Base-by-base conservation (phyloP, 1,139 yeast genomes). In the Yamadazyma taylorii region DNA sequence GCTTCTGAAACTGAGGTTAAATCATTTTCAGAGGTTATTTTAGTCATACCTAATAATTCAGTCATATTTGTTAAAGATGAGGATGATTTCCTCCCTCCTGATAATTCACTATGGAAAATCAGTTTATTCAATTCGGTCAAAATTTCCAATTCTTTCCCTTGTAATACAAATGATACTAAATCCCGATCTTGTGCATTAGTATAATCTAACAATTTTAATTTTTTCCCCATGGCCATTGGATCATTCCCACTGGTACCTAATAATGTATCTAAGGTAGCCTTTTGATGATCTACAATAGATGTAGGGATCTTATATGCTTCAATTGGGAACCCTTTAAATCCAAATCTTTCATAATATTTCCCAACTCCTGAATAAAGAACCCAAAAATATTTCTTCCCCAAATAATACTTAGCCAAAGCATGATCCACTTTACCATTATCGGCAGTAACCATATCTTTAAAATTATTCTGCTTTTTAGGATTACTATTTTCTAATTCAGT, bases 341-440 rank as follows among this genome's bases (percentile, higher is more conserved):
- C 76, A 43, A 67, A 62, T 38, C 60, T 50, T 38, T 56, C 58
- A 41, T 69, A 70, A 33, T 52, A 65, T 9, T 46, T 50, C 7
- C 60, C 65, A 4, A 60, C 60, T 1, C 60, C 66, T 3, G 75
- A 68, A 46, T 68, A 66, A 38, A 69, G 55, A 15, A 50, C 47
- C 75, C 73, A 68, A 37, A 67, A 56, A 43, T 64, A 68, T 41
- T 65, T 51, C 41, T 67, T 65, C 24, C 65, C 48, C 45, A 69
- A 56, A 39, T 65, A 63, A 38, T 68, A 61, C 39, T 56, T 53
- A 19, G 69, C 72, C 51, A 69, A 55, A 10, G 45, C 46, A 5
- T 32, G 25, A 43, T 69, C 74, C 6, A 66, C 40, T n/a, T 41
- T 31, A 1, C 70, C 69, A 12, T 54, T 45, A n/a, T 49, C 42